Percentiles rank a stretch among this genome's conserved stretches.
Evolutionary conservation across 73 alveolate genomes (phyloP).

Genomic region (Paramecium bursaria): DNA sequence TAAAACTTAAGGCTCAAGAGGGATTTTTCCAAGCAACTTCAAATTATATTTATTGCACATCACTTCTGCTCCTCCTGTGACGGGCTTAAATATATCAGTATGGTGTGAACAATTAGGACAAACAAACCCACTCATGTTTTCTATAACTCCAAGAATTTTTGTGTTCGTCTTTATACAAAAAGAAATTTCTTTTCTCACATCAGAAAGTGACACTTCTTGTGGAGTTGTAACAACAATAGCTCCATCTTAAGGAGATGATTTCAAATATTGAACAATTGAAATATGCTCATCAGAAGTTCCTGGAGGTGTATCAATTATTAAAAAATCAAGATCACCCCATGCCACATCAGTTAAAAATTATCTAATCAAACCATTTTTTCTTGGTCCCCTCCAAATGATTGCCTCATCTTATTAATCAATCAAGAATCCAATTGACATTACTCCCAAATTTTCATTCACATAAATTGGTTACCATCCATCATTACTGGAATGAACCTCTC

Average conservation of each 20-base stretch:
- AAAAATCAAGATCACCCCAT: constrained; percentile 99
- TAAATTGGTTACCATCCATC: constrained; percentile 99
- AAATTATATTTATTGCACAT: constrained; percentile 84
- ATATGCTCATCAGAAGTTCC: constrained; percentile 99
- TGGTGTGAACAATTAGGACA: constrained; percentile 92
- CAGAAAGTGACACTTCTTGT: constrained; percentile 97
- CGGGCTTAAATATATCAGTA: constrained; percentile 90
- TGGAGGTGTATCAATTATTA: constrained; percentile 99
- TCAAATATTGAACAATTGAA: constrained; percentile 86
- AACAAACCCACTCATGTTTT: constrained; percentile 92
- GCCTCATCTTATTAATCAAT: constrained; percentile 83
- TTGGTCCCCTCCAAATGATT: constrained; percentile 95
- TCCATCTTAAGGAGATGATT: constrained; percentile 80
- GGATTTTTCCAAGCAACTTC: constrained; percentile 54
- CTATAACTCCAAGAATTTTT: constrained; percentile 97
- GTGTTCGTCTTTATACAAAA: constrained; percentile 93
- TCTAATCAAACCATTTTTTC: constrained; percentile 94
- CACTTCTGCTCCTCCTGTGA: constrained; percentile 95
- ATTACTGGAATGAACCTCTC: constrained; percentile 92
- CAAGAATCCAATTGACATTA: constrained; percentile 98
- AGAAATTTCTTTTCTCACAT: constrained; percentile 97
- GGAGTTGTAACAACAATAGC: constrained; percentile 99
- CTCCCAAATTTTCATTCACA: constrained; percentile 98
- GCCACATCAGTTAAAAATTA: constrained; percentile 98
- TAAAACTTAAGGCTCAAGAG: constrained; percentile 68